Base-by-base conservation (phyloP, 805 yeast species). In the Komagataella pseudopastoris region DNA sequence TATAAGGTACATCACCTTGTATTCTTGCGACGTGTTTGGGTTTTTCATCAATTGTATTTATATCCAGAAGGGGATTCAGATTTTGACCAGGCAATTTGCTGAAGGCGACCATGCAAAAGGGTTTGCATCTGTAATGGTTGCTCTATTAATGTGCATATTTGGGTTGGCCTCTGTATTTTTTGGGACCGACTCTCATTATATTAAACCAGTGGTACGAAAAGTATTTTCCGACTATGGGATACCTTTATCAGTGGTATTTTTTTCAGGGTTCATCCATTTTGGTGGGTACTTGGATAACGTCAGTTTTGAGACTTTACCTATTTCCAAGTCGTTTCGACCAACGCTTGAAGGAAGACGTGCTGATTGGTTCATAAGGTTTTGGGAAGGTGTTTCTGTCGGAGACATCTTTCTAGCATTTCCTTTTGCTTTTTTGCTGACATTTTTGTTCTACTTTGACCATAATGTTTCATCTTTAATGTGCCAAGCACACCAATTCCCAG, bases 391-490 rank as follows among this genome's bases (percentile, higher is more conserved):
- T 2, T 61, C 82, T 0, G 88, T 83, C 1, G 81, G 82, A 2
- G 80, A 89, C 57, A 81, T 91, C 0, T 93, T 93, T 61, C 65
- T 93, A 44, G 98, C 99, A 0, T 63, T 93, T 6, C 99, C 99
- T 0, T 93, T 91, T 73, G 98, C 96, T 0, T 67, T 93, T 1
- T 72, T 93, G 48, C 68, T 93, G 47, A 88, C 98, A 0, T 75
- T 84, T 49, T 69, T 91, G 49, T 91, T 93, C 66, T 91, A 88
- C 65, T 93, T 90, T 66, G 99, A 91, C 66, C 99, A 91, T 66
- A 93, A 91, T 56, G 95, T 91, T 8, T 88, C 96, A 2, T 84
- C 97, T 0, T 70, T 91, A 52, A 93, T 93, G 77, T 90, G 96
- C 50, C 98, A 91, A 66, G 83, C 83, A 54, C 78, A 82, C 23